Base-by-base conservation (phyloP, 2,329 filamentous ascomycete species). In the Cordyceps fumosorosea region DNA sequence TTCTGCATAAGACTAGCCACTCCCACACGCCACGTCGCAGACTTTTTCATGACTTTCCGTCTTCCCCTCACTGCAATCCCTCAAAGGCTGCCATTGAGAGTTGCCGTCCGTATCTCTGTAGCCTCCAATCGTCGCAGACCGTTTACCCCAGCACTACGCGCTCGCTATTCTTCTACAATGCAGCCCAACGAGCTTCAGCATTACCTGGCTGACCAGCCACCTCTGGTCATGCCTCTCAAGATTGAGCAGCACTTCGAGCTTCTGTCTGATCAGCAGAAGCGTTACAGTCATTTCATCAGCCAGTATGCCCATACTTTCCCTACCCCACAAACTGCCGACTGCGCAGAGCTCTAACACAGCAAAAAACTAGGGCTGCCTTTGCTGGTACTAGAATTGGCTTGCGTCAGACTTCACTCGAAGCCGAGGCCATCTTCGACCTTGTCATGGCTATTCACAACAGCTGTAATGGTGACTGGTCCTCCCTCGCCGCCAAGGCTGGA, bases 191-290 rank as follows among this genome's bases (percentile, higher is more conserved):
- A 87, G 66, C 78, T 87, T 65, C 80, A 80, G 74, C 89, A 96
- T 72, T 97, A 96, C 75, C 83, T 96, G 64, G 93, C 95, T 53
- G 95, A 99, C 76, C 88, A 89, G 66, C 95, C 95, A 52, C 95
- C 95, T 1, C 89, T 88, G 55, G 86, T 97, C 62, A 93, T 97
- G 63, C 86, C 88, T 54, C 84, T 99, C 56, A 88, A 91, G 74
- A 95, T 98, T 74, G 91, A 91, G 77, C 90, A 91, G 72, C 93
- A 98, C 77, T 99, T 98, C 70, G 89, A 93, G 61, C 85, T 87
- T 42, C 76, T 95, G 64, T 82, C 78, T 59, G 84, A 90, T 69
- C 81, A 89, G 72, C 86, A 96, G 78, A 92, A 93, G 79, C 87
- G 89, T 72, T 97, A 97, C 81, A 90, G 93, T 66, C 93, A 97